These are phyloP conservation scores for Tricholoma saponaceum DNA, from an alignment of 768 basidiomycete species.

Conservation along the genomic window DNA sequence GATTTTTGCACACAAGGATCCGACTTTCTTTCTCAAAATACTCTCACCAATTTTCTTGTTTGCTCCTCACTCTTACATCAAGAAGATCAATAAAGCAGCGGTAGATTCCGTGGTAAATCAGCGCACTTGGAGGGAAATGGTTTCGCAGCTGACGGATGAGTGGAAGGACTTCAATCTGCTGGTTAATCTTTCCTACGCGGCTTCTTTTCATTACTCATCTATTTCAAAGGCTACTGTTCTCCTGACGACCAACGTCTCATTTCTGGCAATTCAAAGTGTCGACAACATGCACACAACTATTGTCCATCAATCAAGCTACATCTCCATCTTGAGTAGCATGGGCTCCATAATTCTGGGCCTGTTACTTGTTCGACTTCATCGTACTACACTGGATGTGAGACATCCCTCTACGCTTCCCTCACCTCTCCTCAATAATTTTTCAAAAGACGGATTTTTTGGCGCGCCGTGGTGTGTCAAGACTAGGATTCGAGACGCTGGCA, in stretches of 20 bases:
- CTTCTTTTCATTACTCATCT: not conserved
- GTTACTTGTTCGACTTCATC: not conserved
- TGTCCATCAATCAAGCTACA: conserved; percentile 1
- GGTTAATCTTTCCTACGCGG: not conserved
- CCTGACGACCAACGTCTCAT: not conserved
- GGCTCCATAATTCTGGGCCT: not conserved
- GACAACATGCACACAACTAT: not conserved
- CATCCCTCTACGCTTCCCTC: not conserved
- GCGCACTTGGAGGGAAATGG: not conserved
- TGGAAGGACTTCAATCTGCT: conserved; percentile 1
- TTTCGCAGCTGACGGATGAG: not conserved
- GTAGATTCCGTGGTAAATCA: not conserved
- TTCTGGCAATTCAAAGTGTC: conserved; percentile 1
- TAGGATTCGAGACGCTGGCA: conserved; percentile 1
- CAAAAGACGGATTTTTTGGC: not conserved
- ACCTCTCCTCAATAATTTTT: not conserved
- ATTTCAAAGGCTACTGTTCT: conserved; percentile 1
- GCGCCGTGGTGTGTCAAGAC: not conserved
- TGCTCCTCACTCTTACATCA: not conserved
- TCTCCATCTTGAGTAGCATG: not conserved
- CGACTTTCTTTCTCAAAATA: not conserved
- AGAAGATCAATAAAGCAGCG: not conserved
- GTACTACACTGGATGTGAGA: not conserved
- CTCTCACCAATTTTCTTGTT: conserved; percentile 1
- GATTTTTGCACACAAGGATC: not conserved